Evolutionary conservation across 495 filamentous ascomycete species (phyloP), one percentile per base, ranked within the genome.

Genomic region (Penicillium bovifimosum): DNA sequence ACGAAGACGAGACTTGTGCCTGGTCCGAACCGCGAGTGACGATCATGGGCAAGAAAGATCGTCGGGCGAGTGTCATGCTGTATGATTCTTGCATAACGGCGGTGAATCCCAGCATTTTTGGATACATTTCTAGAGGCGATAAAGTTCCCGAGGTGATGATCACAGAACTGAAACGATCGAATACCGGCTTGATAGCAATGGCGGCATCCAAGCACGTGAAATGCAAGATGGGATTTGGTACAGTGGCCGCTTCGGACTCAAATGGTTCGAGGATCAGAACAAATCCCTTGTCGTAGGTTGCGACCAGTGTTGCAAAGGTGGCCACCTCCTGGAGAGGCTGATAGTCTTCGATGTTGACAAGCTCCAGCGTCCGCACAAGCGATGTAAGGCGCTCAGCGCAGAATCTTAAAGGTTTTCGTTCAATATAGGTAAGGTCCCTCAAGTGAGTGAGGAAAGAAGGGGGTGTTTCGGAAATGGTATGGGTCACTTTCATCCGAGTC

Each of bases 71-170:
- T 0, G 95, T 96, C 91, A 99, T 97, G 55, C 80, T 81, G 74
- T 97, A 99, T 2, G 95, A 97, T 65, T 97, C 90, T 64, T 96
- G 90, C 28, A 97, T 84, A 13, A 96, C 91, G 9, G 90, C 86
- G 3, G 74, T 78, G 70, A 99, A 99, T 38, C 86, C 87, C 9
- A 99, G 83, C 93, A 99, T 96, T 60, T 96, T 96, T 0, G 95
- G 95, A 65, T 97, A 99, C 91, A 99, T 97, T 66, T 99, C 95
- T 5, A 99, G 68, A 0, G 95, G 95, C 0, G 93, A 96, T 45
- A 99, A 86, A 3, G 95, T 99, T 61, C 95, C 95, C 0, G 95
- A 97, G 5, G 95, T 99, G 67, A 99, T 96, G 68, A 99, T 91
- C 48, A 99, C 95, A 6, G 95, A 96, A 62, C 84, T 87, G 68